Base-by-base conservation (phyloP, 2,329 filamentous ascomycete species). In the Helicocarpus griseus region DNA sequence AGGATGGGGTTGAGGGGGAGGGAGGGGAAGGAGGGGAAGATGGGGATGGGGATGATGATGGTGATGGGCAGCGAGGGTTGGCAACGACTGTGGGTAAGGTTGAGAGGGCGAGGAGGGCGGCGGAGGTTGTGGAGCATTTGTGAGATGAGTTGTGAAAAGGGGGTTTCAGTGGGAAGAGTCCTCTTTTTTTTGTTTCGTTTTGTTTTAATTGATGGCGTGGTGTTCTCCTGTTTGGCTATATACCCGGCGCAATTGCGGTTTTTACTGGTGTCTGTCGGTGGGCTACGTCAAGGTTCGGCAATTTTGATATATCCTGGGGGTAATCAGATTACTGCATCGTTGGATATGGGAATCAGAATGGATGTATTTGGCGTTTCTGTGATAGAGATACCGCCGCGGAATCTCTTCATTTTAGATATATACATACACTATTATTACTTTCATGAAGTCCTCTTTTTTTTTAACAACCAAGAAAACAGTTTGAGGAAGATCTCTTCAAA, bases 51-150 rank as follows among this genome's bases (percentile, higher is more conserved):
- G 49, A 50, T 24, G 53, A 49, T 19, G 55, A 58, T 43, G 54
- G 55, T 22, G 59, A 61, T 36, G 57, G 54, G 45, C 54, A 58
- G 24, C 53, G 53, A 2, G 68, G 66, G 7, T 57, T 75, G 50
- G 72, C 73, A 13, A 70, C 69, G 50, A 72, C 73, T 7, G 63
- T 75, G 24, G 73, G 72, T 19, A 73, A 70, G 57, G 67, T 70
- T 17, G 72, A 76, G 56, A 64, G 73, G 50, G 73, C 73, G 31
- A 65, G 62, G 21, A 64, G 63, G 47, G 71, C 70, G 35, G 71
- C 65, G 22, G 73, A 75, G 48, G 71, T 74, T n/a, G 69, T 74
- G 52, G 71, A 75, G 58, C 66, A 65, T 55, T 69, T 71, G 58
- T 73, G 59, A 69, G 51, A 48, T 26, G 24, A 31, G n/a, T n/a